Base-by-base conservation (phyloP, 139 green algal species). In the Auxenochlorella protothecoides region DNA sequence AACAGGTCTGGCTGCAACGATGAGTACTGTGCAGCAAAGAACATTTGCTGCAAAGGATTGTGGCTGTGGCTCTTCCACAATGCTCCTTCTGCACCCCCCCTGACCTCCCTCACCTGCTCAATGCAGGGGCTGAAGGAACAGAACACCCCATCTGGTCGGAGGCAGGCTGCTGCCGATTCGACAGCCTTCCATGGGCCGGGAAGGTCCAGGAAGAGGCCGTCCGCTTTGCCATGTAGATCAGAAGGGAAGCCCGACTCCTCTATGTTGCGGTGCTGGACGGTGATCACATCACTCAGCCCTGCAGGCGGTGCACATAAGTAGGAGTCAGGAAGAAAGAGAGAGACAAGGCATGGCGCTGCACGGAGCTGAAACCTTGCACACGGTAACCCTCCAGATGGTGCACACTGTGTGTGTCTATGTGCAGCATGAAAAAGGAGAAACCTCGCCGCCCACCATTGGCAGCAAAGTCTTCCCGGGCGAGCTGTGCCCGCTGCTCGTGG, bases 111-210 rank as follows among this genome's bases (percentile, higher is more conserved):
- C 51, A 83, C 83, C 83, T 99, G 95, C 80, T 99, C 95, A 12
- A 99, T 97, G 89, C 95, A 99, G 10, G 95, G 95, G 68, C 89
- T 97, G 85, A 99, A 99, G 56, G 87, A 84, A 79, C 92, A 97
- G 72, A 99, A 88, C 16, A 84, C 77, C 51, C 87, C 90, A 53
- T 92, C 82, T 3, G 83, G 80, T 12, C 78, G 74, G 66, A 98
- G 72, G 71, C 85, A 91, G 52, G 7, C 27, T 4, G 85, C 87
- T 4, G 85, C 88, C 14, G 81, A 90, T 6, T 74, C 65, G 16
- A 96, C 79, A 57, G 82, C 92, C 78, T 90, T 88, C 81, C 88
- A 92, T 2, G 95, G 95, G 3, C 81, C 85, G 4, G 95, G 95
- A 61, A 99, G 82, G 83, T 99, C 95, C 27, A 99, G 84, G 72